Base-by-base conservation (phyloP, 352 stramenopile genomes). In the Thalassiosira sp. region DNA sequence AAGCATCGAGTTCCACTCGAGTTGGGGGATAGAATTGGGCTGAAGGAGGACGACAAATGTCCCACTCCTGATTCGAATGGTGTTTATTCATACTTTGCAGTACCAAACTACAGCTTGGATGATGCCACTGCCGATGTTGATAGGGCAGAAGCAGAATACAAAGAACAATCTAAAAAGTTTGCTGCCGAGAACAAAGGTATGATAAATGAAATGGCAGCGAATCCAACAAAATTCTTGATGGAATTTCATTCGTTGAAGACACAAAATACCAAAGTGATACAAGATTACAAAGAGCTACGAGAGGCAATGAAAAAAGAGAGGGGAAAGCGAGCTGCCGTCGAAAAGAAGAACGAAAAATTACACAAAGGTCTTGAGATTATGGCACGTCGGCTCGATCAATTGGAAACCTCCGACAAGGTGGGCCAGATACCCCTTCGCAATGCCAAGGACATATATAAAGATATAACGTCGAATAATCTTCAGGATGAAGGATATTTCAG, bases 41-140 rank as follows among this genome's bases (percentile, higher is more conserved):
- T 64, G 15, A 18, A 35, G 6, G 33, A 45, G 7, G 37, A 37
- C 33, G 69, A 78, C 16, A 35, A 58, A 3, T 78, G 69, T 59
- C 69, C 59, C 33, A 31, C 57, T 20, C 59, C 59, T 7, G 59
- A 72, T 24, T 7, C 18, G 1, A 70, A 66, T 43, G 69, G 54
- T 7, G 35, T 56, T 35, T 3, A 1, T 15, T 59, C 59, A 24
- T 78, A 54, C 51, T 78, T 72, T 51, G 60, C 69, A 16, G 7
- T 78, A 3, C 69, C 69, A 20, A 69, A 72, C 22, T 78, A 78
- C 27, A 11, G 22, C 11, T 13, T 68, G 13, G 51, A 78, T 33
- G 22, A 46, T 20, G 69, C 69, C 1, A 24, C 25, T 1, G 43
- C 37, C 2, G 69, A 78, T 42, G 51, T 78, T 18, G 37, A 43